Conservation (phyloP, 2,329 filamentous ascomycete genomes). For the Trichophyton schoenleinii region DNA sequence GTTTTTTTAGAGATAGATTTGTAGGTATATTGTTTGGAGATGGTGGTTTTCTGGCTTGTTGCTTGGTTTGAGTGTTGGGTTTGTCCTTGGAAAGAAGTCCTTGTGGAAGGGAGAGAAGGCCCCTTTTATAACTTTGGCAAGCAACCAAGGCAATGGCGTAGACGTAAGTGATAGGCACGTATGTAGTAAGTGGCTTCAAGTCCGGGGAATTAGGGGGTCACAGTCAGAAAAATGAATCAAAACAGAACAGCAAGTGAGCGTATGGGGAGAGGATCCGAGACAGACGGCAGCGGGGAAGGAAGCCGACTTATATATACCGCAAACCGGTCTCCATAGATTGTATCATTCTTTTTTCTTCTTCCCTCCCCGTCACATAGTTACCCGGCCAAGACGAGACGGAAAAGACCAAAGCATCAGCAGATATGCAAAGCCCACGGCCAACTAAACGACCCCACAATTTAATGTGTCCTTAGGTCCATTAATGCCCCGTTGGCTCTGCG, state of each 20-base stretch:
- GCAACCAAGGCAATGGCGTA: neutral
- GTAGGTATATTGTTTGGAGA: neutral
- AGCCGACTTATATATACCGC: slow-evolving; percentile 4
- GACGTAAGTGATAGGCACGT: neutral
- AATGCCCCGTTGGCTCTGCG: neutral
- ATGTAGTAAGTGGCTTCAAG: neutral
- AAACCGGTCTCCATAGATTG: neutral
- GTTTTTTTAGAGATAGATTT: neutral
- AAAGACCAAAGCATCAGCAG: neutral
- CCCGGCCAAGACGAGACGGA: neutral
- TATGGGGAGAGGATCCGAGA: neutral
- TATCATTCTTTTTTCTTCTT: neutral
- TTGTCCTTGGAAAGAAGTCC: neutral
- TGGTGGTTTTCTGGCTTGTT: neutral
- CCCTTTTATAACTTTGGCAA: neutral
- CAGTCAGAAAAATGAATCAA: neutral
- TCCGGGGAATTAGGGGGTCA: neutral
- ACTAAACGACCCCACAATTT: slow-evolving; percentile 2
- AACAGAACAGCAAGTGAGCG: neutral
- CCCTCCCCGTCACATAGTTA: neutral
- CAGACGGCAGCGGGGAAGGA: neutral
- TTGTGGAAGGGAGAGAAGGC: neutral
- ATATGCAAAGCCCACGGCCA: neutral
- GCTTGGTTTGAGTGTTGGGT: neutral
- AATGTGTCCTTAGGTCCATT: neutral